Evolutionary conservation across 2,329 filamentous ascomycete genomes (phyloP), one percentile per base, ranked within the genome.

Genomic region (Talaromyces sp.): DNA sequence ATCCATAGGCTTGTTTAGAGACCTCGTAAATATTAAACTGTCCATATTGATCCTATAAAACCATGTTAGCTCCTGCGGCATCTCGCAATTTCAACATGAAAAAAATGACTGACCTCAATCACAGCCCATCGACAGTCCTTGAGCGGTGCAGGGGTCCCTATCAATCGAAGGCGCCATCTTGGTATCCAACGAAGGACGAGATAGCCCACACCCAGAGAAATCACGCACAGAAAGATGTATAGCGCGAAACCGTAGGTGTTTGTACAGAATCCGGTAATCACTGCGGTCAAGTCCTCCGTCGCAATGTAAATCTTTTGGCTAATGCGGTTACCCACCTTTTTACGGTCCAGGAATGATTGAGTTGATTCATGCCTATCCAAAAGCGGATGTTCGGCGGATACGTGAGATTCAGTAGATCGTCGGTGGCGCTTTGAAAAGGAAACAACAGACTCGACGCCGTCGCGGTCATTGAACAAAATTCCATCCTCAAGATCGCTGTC

Each of bases 251-350:
- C 92, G 15, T 87, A 67, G 3, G 79, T 77, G 68, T 90, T 94
- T 3, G 93, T 97, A 59, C 85, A 87, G 77, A 98, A 99, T 0
- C 95, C 95, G 27, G 94, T 92, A 73, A 98, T 88, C 33, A 93
- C 94, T 71, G 97, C 93, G 0, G 93, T 97, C 68, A 99, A 82
- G 76, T 99, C 95, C 77, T 99, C 95, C 49, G 92, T 96, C 66
- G 88, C 84, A 78, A 99, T 93, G 77, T 97, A 95, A 27, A 97
- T 85, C 79, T 97, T 98, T 77, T 99, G 95, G 72, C 86, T 96
- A 33, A 86, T 83, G 65, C 91, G 87, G 49, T 87, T 86, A 11
- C 85, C 86, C 47, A 81, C 82, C 59, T 85, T 86, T 68, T 81
- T 80, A 35, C 84, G 83, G 72, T 90, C 92, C 35, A 82, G 84